These are phyloP conservation scores for Vaccinium macrocarpon DNA, from an alignment of 148 eudicot genomes.

Conservation along the genomic window DNA sequence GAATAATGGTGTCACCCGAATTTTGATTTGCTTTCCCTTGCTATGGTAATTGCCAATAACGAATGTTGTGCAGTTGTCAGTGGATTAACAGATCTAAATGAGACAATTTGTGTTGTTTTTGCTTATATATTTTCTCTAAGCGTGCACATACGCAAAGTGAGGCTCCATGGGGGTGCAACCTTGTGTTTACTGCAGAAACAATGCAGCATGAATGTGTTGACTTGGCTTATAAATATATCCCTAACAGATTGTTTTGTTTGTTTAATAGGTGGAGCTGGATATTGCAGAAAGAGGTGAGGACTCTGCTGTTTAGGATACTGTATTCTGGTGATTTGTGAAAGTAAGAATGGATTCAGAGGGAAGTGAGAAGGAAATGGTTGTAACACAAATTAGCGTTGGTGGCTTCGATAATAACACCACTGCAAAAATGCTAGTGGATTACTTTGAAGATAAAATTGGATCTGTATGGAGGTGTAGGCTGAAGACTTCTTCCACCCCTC, in stretches of 20 bases:
- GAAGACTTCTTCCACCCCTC: slow-evolving; percentile 87
- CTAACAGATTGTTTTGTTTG: not conserved
- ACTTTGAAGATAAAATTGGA: slow-evolving; percentile 58
- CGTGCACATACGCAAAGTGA: not conserved
- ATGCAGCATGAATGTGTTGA: not conserved
- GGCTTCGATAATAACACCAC: slow-evolving; percentile 58
- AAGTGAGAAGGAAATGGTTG: slow-evolving; percentile 41
- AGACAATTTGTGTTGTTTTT: too few relatives aligned
- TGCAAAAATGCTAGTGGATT: slow-evolving; percentile 57
- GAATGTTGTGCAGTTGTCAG: too few relatives aligned
- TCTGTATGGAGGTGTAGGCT: slow-evolving; percentile 77
- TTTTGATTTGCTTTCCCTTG: not conserved
- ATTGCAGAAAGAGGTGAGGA: slow-evolving; percentile 1
- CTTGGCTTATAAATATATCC: not conserved
- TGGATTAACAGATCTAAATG: too few relatives aligned
- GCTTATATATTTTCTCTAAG: not conserved
- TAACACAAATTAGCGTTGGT: slow-evolving; percentile 78
- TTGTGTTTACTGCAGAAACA: not conserved
- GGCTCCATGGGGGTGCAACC: slow-evolving; percentile 4
- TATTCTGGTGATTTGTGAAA: not conserved
- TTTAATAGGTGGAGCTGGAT: not conserved
- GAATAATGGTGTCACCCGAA: not conserved
- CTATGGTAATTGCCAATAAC: not conserved
- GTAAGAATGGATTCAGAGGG: slow-evolving; percentile 52
- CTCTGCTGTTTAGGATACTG: not conserved